A percentile compares a stretch with the other conserved stretches of the same genome.
phyloP scores from a whole-genome alignment of 495 filamentous ascomycete species.

The Daldinia concentrica region DNA sequence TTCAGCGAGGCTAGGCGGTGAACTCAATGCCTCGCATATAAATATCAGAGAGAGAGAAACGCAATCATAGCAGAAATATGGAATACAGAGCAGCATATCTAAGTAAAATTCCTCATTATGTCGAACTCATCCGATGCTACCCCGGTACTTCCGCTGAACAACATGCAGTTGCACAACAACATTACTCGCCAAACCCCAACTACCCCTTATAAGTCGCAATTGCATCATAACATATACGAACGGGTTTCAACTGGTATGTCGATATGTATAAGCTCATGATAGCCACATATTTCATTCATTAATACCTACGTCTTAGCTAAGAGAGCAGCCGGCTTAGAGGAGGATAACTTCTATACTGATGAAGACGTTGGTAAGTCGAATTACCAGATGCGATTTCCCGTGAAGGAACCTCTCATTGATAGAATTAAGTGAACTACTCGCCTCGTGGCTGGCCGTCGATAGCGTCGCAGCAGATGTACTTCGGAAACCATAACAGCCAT shows the following conservation, averaged over 20 bases:
- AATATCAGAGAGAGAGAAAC: not conserved
- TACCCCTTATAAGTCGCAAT: slow-evolving; percentile 12
- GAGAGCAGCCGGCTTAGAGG: slow-evolving; percentile 1
- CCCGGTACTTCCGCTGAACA: slow-evolving; percentile 7
- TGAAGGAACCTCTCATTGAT: not conserved
- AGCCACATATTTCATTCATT: not conserved
- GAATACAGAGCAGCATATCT: not conserved
- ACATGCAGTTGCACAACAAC: slow-evolving; percentile 8
- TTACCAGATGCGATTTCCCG: no score
- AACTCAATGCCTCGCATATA: slow-evolving; percentile 7
- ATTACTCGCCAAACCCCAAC: not conserved
- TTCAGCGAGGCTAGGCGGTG: not conserved
- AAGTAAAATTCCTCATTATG: slow-evolving; percentile 6
- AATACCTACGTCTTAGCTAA: slow-evolving; percentile 11
- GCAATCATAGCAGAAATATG: not conserved
- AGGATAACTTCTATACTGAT: slow-evolving; percentile 31
- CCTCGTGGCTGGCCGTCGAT: slow-evolving; percentile 24
- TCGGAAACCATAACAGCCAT: slow-evolving; percentile 9
- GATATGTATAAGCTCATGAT: not conserved
- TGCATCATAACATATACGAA: slow-evolving; percentile 22
- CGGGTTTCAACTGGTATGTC: slow-evolving; percentile 13
- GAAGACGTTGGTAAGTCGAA: slow-evolving; percentile 29
- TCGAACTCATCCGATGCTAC: slow-evolving; percentile 3
- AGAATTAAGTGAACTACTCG: slow-evolving; percentile 8
- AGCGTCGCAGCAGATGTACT: slow-evolving; percentile 11